A percentile compares a stretch with the other conserved stretches of the same genome.
Evolutionary conservation across 495 filamentous ascomycete genomes (phyloP).

Genomic region (Beverwykella pulmonaria): DNA sequence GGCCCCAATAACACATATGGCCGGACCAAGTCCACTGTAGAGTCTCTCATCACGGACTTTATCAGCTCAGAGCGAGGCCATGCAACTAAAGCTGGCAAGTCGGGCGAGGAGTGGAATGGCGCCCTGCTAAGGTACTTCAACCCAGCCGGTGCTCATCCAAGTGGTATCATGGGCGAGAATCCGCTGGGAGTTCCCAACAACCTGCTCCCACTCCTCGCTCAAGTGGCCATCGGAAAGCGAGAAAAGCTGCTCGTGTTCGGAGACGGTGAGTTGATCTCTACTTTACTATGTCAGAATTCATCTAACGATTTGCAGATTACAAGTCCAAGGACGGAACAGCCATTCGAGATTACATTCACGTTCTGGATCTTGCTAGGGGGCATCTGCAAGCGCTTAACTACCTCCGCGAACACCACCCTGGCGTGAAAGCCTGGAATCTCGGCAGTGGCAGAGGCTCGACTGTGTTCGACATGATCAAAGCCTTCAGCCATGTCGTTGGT

Average conservation of each 20-base stretch:
- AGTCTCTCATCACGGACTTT: slow-evolving; percentile 86
- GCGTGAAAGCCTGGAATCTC: slow-evolving; percentile 94
- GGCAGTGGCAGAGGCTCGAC: slow-evolving; percentile 95
- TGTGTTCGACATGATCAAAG: slow-evolving; percentile 95
- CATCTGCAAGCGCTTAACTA: slow-evolving; percentile 92
- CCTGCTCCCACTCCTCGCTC: slow-evolving; percentile 87
- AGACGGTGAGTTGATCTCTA: slow-evolving; percentile 62
- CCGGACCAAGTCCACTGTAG: slow-evolving; percentile 88
- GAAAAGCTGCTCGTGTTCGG: slow-evolving; percentile 95
- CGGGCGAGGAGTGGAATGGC: slow-evolving; percentile 83
- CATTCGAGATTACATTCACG: slow-evolving; percentile 77
- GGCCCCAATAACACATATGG: slow-evolving; percentile 97
- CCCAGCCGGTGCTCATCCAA: slow-evolving; percentile 91
- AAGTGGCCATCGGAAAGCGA: slow-evolving; percentile 92
- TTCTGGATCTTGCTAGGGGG: slow-evolving; percentile 84
- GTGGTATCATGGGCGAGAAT: slow-evolving; percentile 97
- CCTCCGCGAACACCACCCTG: slow-evolving; percentile 84
- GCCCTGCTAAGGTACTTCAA: slow-evolving; percentile 97
- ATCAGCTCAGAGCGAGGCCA: slow-evolving; percentile 86
- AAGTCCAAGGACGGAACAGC: slow-evolving; percentile 74
- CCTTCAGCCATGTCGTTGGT: slow-evolving; percentile 85
- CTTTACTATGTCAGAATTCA: background rate
- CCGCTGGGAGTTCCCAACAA: slow-evolving; percentile 96
- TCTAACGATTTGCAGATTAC: slow-evolving; percentile 67
- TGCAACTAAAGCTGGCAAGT: slow-evolving; percentile 74